phyloP scores from a whole-genome alignment of 352 stramenopile genomes.

The Hyaloperonospora brassicae region DNA sequence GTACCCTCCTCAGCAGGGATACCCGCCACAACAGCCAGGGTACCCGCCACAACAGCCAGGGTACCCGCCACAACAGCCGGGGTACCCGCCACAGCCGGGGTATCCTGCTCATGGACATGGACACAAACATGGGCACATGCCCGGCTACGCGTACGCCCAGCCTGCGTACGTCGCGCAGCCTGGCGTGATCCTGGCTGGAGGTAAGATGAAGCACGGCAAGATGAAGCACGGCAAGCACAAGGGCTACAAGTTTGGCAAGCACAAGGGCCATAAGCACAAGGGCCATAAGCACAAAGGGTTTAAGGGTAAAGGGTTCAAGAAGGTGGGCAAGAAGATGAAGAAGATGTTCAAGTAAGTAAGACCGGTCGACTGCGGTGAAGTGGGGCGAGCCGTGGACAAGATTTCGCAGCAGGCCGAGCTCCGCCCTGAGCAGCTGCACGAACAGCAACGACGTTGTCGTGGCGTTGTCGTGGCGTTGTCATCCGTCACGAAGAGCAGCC shows the following conservation, averaged over 20 bases:
- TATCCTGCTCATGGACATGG: conserved; percentile 6
- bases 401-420: too few relatives aligned
- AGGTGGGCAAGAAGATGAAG: conserved; percentile 40
- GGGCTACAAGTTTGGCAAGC: neutral
- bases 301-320: conserved; percentile 33
- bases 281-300: conserved; percentile 26
- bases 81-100: too few relatives aligned
- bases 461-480: too few relatives aligned
- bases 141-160: conserved; percentile 26
- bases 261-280: conserved; percentile 31
- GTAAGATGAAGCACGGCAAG: conserved; percentile 34
- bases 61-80: too few relatives aligned
- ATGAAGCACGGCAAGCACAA: conserved; percentile 11
- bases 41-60: too few relatives aligned
- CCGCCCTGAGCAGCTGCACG: too few relatives aligned
- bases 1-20: conserved; percentile 15
- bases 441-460: too few relatives aligned
- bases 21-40: too few relatives aligned
- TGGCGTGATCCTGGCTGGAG: conserved; percentile 22
- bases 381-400: too few relatives aligned
- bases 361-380: too few relatives aligned
- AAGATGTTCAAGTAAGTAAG: conserved; percentile 36
- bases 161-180: conserved; percentile 33
- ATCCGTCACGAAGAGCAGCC: too few relatives aligned
- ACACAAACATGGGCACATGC: conserved; percentile 21